Percentiles rank a stretch among this genome's conserved stretches.
Evolutionary conservation across 2,329 filamentous ascomycete species (phyloP).

Genomic region (Aspergillus novoparasiticus): DNA sequence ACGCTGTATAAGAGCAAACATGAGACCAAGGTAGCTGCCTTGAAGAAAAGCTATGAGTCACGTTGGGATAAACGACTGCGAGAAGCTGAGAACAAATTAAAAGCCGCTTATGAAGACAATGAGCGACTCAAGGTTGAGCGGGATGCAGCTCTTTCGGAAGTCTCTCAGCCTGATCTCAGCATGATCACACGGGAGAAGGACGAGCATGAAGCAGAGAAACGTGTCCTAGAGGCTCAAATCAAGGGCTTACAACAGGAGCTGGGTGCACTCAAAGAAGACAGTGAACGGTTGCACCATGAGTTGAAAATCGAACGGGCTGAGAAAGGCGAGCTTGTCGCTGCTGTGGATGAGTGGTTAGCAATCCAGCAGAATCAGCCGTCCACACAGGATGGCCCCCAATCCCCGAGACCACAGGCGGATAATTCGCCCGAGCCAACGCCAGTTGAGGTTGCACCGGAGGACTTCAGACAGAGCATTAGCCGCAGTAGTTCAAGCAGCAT

Average conservation of each 20-base stretch:
- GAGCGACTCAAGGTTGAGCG: conserved; percentile 69
- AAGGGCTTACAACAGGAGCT: conserved; percentile 75
- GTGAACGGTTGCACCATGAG: conserved; percentile 63
- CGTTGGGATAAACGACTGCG: conserved; percentile 87
- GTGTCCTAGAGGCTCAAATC: conserved; percentile 71
- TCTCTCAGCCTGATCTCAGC: conserved; percentile 51
- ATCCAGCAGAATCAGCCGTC: conserved; percentile 38
- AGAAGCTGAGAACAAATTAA: conserved; percentile 73
- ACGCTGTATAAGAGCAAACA: conserved; percentile 95
- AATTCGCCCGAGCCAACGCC: conserved; percentile 15
- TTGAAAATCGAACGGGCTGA: conserved; percentile 55
- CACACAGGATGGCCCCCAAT: conserved; percentile 4
- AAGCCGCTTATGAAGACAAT: conserved; percentile 71
- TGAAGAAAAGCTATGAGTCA: conserved; percentile 79
- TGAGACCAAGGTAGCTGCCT: conserved; percentile 88
- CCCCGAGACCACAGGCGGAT: conserved; percentile 4
- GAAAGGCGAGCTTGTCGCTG: conserved; percentile 51
- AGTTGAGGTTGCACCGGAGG: conserved; percentile 21
- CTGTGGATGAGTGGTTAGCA: conserved; percentile 49
- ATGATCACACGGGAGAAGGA: conserved; percentile 53
- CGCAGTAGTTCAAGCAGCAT: conserved; percentile 34
- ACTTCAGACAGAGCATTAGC: conserved; percentile 27
- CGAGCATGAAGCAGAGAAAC: conserved; percentile 66
- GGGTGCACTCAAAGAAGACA: conserved; percentile 68
- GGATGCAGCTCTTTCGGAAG: conserved; percentile 66